These are phyloP conservation scores for Alternaria sp. DNA, from an alignment of 2,329 filamentous ascomycete genomes.

Conservation along the genomic window DNA sequence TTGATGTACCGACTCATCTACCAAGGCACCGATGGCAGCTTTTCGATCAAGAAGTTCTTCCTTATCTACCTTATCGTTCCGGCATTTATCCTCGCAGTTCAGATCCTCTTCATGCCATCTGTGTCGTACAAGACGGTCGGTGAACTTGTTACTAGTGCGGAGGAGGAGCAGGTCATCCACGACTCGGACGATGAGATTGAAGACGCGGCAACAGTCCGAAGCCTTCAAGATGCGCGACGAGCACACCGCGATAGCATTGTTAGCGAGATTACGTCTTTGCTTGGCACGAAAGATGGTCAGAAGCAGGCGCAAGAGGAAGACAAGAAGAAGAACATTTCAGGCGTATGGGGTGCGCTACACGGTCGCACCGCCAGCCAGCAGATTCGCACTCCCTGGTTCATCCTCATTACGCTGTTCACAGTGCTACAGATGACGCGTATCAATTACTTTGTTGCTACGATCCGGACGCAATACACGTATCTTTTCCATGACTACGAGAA, in stretches of 20 bases:
- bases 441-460: slow-evolving; percentile 93
- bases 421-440: slow-evolving; percentile 71
- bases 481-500: slow-evolving; percentile 68
- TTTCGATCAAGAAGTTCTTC: slow-evolving; percentile 58
- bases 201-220: slow-evolving; percentile 55
- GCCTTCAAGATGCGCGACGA: slow-evolving; percentile 61
- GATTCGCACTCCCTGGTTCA: slow-evolving; percentile 81
- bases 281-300: slow-evolving; percentile 69
- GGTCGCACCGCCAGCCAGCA: slow-evolving; percentile 73
- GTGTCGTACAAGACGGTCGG: slow-evolving; percentile 66
- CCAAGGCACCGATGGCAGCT: slow-evolving; percentile 50
- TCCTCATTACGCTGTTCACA: slow-evolving; percentile 83
- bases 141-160: slow-evolving; percentile 77
- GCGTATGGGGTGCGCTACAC: slow-evolving; percentile 88
- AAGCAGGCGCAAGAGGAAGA: slow-evolving; percentile 71
- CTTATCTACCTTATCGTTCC: slow-evolving; percentile 57
- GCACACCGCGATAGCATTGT: slow-evolving; percentile 68
- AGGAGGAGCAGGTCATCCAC: slow-evolving; percentile 57
- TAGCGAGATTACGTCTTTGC: slow-evolving; percentile 73
- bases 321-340: slow-evolving; percentile 71
- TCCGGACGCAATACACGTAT: slow-evolving; percentile 80
- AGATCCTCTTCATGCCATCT: slow-evolving; percentile 56
- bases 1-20: slow-evolving; percentile 56
- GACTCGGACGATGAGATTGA: slow-evolving; percentile 62
- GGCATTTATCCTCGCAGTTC: slow-evolving; percentile 51